Base-by-base conservation (phyloP, 352 stramenopile genomes). In the Salisapilia sapeloensis region DNA sequence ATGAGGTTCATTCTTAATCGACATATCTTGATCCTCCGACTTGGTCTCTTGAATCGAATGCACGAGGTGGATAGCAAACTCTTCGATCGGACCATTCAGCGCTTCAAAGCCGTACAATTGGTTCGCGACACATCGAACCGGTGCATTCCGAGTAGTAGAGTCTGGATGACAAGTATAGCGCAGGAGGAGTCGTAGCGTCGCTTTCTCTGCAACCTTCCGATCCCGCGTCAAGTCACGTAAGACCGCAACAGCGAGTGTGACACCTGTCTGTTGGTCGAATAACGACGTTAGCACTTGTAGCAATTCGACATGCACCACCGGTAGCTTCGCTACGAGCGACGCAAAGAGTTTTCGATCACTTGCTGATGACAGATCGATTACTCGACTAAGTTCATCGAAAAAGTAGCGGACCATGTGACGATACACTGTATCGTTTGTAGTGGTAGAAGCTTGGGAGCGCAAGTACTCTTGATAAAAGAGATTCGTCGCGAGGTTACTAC, bases 81-180 rank as follows among this genome's bases (percentile, higher is more conserved):
- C 39, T 40, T 87, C 71, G 17, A 87, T 78, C 13, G 54, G 38
- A 11, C 25, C 30, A 40, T 81, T 77, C 13, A 82, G 46, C 2
- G 46, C 35, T 9, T 54, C 41, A 0, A 87, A 40, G 9, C 49
- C 46, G 38, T 84, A 87, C 4, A 87, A 46, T 29, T 87, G 71
- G 27, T 87, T 87, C 10, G 63, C 71, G 11, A 87, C 60, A 35
- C 71, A 87, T 10, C 63, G 60, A 35, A 83, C 84, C 6, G 62
- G 50, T 29, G 56, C 60, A 43, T 76, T 83, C 25, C 71, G 71
- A 24, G 48, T 69, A n/a, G 53, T 51, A 15, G 80, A 63, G 14
- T 87, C 67, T 31, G 57, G 48, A 17, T 80, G 54, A 30, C 65
- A 78, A 4, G 67, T 72, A 35, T 56, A 84, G n/a, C 60, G 58